These are phyloP conservation scores for Yamadazyma sp. DNA, from an alignment of 805 yeast genomes.

Conservation along the genomic window DNA sequence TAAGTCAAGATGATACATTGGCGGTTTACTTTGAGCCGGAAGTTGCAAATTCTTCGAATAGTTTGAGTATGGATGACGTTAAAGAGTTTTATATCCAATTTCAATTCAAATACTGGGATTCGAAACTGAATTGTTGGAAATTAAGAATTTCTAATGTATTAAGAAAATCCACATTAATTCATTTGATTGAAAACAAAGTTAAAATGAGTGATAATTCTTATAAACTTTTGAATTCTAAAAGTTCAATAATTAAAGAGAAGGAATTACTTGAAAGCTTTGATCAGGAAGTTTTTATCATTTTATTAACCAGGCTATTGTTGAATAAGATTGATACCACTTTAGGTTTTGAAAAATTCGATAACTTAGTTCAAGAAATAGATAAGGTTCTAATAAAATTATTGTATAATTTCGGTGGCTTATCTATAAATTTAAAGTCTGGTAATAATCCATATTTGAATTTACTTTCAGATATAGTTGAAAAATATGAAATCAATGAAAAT, in stretches of 20 bases:
- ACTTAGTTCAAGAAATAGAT: conserved; percentile 24
- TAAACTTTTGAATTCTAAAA: conserved; percentile 16
- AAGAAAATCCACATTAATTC: conserved; percentile 25
- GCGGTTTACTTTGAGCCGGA: conserved; percentile 34
- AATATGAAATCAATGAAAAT: conserved; percentile 22
- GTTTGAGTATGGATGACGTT: conserved; percentile 15
- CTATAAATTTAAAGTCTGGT: conserved; percentile 3
- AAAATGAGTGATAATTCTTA: conserved; percentile 14
- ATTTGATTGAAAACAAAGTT: conserved; percentile 15
- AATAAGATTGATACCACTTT: conserved; percentile 31
- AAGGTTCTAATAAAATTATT: conserved; percentile 23
- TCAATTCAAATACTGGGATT: conserved; percentile 27
- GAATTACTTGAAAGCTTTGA: conserved; percentile 29
- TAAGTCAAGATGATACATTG: conserved; percentile 20
- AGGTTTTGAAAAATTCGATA: conserved; percentile 32
- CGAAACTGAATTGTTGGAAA: conserved; percentile 16
- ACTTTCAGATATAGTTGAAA: conserved; percentile 9
- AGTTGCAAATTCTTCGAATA: conserved; percentile 21
- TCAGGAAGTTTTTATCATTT: conserved; percentile 25
- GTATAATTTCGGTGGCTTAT: conserved; percentile 26
- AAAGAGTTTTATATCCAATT: conserved; percentile 32
- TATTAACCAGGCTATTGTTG: conserved; percentile 31
- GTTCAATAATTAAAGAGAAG: conserved; percentile 23
- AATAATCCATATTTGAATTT: conserved; percentile 21
- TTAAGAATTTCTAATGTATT: conserved; percentile 29